Evolutionary conservation across 23 red algal species (phyloP).

Genomic region (Pyropia yezoensis): DNA sequence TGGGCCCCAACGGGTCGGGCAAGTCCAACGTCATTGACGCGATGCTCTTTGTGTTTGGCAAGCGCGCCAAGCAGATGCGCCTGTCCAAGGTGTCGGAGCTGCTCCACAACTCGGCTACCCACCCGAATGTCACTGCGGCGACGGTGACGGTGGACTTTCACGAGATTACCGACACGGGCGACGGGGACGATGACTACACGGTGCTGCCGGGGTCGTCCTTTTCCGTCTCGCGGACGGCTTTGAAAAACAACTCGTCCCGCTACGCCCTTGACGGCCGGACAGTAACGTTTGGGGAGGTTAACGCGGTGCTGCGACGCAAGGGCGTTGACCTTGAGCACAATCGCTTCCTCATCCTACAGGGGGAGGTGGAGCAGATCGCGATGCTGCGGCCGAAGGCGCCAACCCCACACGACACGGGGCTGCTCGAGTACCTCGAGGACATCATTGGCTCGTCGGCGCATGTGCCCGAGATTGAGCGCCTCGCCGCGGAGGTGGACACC

Average conservation of each 20-base stretch:
- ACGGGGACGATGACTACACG: slow-evolving; percentile 40
- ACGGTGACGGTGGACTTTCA: slow-evolving; percentile 84
- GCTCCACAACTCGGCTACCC: slow-evolving; percentile 57
- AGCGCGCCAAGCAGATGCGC: slow-evolving; percentile 81
- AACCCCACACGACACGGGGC: slow-evolving; percentile 61
- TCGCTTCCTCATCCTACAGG: slow-evolving; percentile 98
- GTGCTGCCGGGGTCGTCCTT: slow-evolving; percentile 44
- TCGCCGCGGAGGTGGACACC: slow-evolving; percentile 27
- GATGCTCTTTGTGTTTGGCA: slow-evolving; percentile 98
- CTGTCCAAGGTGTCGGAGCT: slow-evolving; percentile 80
- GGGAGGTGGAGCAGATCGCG: slow-evolving; percentile 97
- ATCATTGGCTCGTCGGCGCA: slow-evolving; percentile 77
- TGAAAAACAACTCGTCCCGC: slow-evolving; percentile 65
- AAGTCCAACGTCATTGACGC: slow-evolving; percentile 98
- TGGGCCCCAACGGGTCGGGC: slow-evolving; percentile 94
- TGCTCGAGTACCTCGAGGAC: slow-evolving; percentile 98
- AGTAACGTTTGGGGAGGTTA: slow-evolving; percentile 52
- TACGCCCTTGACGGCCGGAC: slow-evolving; percentile 65
- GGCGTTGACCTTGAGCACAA: slow-evolving; percentile 96
- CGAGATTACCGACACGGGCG: slow-evolving; percentile 80
- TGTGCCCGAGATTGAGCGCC: slow-evolving; percentile 37
- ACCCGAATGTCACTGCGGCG: slow-evolving; percentile 37
- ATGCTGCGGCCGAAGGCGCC: slow-evolving; percentile 88
- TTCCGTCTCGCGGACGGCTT: slow-evolving; percentile 58
- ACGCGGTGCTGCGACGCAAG: slow-evolving; percentile 58